phyloP scores from a whole-genome alignment of 169 alveolate species.

The Eimeria tenella region DNA sequence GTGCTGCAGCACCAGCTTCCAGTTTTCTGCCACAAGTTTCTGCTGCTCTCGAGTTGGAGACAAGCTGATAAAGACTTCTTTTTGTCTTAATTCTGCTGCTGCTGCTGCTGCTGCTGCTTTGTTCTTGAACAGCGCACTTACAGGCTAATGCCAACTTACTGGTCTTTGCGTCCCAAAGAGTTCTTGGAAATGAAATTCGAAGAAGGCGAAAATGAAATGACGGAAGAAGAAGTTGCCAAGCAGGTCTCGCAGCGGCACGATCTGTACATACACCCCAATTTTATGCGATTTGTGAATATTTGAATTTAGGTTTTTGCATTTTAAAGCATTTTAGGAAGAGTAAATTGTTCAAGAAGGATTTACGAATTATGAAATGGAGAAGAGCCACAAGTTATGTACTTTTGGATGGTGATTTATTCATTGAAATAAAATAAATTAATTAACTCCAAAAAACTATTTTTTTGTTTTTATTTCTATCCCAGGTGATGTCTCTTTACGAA shows the following conservation, averaged over 20 bases:
- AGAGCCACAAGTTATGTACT: no score
- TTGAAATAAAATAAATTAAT: background rate
- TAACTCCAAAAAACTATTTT: background rate
- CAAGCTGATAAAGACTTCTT: no score
- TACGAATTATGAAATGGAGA: no score
- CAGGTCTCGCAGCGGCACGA: background rate
- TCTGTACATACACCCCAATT: background rate
- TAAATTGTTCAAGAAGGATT: no score
- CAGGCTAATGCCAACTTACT: background rate
- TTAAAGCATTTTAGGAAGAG: no score
- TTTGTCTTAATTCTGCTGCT: no score
- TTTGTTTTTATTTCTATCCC: background rate
- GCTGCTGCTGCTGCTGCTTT: background rate
- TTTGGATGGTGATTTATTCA: background rate
- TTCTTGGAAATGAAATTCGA: background rate
- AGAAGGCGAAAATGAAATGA: slow-evolving; percentile 34
- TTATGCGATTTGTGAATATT: no score
- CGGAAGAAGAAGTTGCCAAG: background rate
- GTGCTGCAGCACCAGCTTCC: no score
- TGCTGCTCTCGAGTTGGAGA: no score
- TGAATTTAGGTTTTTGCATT: background rate
- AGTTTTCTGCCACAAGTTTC: no score
- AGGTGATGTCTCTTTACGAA: background rate
- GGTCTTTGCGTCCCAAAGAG: slow-evolving; percentile 19
- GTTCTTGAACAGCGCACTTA: background rate